phyloP scores from a whole-genome alignment of 805 yeast species.

The Lachancea waltii region DNA sequence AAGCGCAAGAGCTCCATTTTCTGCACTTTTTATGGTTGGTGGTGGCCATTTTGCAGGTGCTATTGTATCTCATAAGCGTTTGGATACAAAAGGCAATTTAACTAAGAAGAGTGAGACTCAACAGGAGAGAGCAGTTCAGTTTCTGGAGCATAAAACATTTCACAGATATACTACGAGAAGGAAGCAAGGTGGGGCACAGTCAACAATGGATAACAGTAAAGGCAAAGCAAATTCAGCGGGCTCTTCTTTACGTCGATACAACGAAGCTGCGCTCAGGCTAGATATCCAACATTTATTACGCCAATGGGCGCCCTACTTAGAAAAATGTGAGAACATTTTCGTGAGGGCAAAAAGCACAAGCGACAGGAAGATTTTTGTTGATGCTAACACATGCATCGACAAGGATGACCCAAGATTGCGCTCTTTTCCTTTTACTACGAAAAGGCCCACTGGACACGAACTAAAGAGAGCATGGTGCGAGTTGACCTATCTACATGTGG shows the following conservation, averaged over 20 bases:
- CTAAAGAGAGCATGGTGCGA: conserved; percentile 80
- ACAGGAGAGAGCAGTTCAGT: conserved; percentile 56
- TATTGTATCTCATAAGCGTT: conserved; percentile 65
- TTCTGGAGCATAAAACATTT: conserved; percentile 74
- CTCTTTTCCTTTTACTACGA: conserved; percentile 82
- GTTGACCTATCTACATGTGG: conserved; percentile 51
- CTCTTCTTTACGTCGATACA: conserved; percentile 78
- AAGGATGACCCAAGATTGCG: conserved; percentile 56
- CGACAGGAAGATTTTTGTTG: conserved; percentile 57
- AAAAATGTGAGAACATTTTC: conserved; percentile 62
- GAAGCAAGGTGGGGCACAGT: conserved; percentile 96
- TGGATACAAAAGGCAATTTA: conserved; percentile 49
- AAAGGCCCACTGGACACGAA: conserved; percentile 77
- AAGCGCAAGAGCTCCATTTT: conserved; percentile 28
- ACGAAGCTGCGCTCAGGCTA: conserved; percentile 72
- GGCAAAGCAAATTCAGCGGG: conserved; percentile 98
- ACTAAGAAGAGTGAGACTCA: conserved; percentile 42
- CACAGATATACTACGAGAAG: conserved; percentile 94
- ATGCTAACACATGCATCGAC: conserved; percentile 49
- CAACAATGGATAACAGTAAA: conserved; percentile 83
- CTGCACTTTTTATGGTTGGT: conserved; percentile 88
- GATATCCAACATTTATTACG: conserved; percentile 69
- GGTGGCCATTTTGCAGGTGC: conserved; percentile 99
- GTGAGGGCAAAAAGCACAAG: conserved; percentile 73
- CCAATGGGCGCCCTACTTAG: conserved; percentile 57